phyloP scores from a whole-genome alignment of 1,284 basidiomycete genomes.

The Pseudozyma sp. region DNA sequence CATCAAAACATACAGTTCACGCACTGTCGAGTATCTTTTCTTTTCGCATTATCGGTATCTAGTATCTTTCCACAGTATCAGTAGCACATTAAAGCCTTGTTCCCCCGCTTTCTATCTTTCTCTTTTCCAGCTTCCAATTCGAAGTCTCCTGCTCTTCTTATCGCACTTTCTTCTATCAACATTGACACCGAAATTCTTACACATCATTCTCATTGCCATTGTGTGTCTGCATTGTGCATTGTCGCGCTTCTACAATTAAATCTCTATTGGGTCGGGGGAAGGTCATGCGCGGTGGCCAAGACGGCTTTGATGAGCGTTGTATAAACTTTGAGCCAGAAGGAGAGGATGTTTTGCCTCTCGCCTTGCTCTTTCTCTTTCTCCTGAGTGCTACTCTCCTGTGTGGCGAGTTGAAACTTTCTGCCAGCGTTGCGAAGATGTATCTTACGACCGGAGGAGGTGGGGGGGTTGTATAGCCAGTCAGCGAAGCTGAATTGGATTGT shows the following conservation, averaged over 20 bases:
- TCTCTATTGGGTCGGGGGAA: neutral
- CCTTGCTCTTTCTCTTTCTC: neutral
- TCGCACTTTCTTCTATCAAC: too few species aligned
- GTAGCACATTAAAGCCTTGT: too few species aligned
- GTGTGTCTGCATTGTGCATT: too few species aligned
- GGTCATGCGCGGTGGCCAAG: neutral
- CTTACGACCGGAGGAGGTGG: constrained; percentile 1
- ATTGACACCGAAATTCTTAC: too few species aligned
- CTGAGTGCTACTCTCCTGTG: neutral
- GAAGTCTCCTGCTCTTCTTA: too few species aligned
- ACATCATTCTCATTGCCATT: too few species aligned
- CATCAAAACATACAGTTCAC: too few species aligned
- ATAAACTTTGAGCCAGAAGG: constrained; percentile 32
- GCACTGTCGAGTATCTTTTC: neutral
- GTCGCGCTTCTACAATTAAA: neutral
- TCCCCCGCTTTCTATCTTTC: neutral
- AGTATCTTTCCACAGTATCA: too few species aligned
- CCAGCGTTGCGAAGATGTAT: neutral
- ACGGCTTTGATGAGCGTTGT: constrained; percentile 17
- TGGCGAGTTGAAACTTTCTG: neutral
- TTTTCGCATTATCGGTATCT: too few species aligned
- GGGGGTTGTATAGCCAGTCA: constrained; percentile 29
- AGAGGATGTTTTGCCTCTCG: constrained; percentile 22
- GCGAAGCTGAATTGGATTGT: constrained; percentile 34
- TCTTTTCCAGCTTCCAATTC: neutral